Percentiles rank a stretch among this genome's conserved stretches.
Conservation (phyloP, 169 alveolate genomes). For the Plasmodium fragile region DNA sequence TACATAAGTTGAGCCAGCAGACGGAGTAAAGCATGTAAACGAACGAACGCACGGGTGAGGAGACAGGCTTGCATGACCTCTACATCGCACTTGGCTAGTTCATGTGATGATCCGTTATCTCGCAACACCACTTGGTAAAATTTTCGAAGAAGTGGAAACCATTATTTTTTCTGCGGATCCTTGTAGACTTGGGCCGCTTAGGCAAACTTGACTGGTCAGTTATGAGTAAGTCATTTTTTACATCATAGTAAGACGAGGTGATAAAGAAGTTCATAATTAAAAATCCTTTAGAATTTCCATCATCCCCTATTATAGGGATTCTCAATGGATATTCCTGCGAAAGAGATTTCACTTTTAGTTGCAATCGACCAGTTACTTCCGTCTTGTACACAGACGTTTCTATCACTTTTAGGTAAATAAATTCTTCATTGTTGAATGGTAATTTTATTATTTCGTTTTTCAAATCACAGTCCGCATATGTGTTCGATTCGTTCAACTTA, state of each 20-base stretch:
- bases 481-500: slow-evolving; percentile 44
- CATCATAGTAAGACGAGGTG: slow-evolving; percentile 77
- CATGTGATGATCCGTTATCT: slow-evolving; percentile 84
- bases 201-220: slow-evolving; percentile 34
- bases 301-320: slow-evolving; percentile 84
- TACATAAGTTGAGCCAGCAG: background rate
- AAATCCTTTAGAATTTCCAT: slow-evolving; percentile 78
- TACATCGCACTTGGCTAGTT: slow-evolving; percentile 11
- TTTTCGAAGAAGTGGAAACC: slow-evolving; percentile 80
- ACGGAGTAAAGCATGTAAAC: background rate
- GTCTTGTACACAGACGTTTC: slow-evolving; percentile 81
- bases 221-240: slow-evolving; percentile 76
- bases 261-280: slow-evolving; percentile 80
- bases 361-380: slow-evolving; percentile 82
- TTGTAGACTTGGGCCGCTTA: slow-evolving; percentile 60
- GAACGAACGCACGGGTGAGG: background rate
- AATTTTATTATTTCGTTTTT: slow-evolving; percentile 81
- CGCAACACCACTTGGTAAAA: slow-evolving; percentile 87
- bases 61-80: background rate
- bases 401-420: slow-evolving; percentile 80
- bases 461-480: slow-evolving; percentile 81
- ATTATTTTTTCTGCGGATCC: slow-evolving; percentile 76
- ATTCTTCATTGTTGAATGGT: slow-evolving; percentile 83
- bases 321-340: slow-evolving; percentile 83
- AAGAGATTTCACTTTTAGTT: slow-evolving; percentile 81